Base-by-base conservation (phyloP, 2,329 filamentous ascomycete genomes). In the Pleoardoris graminearum region DNA sequence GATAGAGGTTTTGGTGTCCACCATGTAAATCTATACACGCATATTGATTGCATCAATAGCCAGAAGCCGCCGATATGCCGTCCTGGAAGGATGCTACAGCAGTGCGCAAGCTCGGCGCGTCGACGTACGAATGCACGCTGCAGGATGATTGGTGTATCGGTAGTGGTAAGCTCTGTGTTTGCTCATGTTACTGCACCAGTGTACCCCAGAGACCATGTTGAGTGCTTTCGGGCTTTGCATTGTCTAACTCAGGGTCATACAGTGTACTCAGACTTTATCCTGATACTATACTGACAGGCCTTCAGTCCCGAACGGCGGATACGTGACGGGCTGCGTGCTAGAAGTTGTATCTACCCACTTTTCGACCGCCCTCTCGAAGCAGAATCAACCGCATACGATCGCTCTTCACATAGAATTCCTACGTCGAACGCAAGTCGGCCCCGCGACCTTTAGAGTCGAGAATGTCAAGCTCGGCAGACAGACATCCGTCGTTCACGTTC, bases 241-340 rank as follows among this genome's bases (percentile, higher is more conserved):
- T n/a, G n/a, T n/a, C n/a, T n/a, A n/a, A n/a, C n/a, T n/a, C n/a
- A n/a, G n/a, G n/a, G n/a, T n/a, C n/a, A n/a, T n/a, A n/a, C n/a
- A n/a, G n/a, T n/a, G n/a, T n/a, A n/a, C n/a, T n/a, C n/a, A n/a
- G n/a, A n/a, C 25, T 27, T 5, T 27, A 10, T 27, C 6, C 10
- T n/a, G 27, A n/a, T 12, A 48, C 32, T 23, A 22, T 19, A 11
- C 37, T 38, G 42, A 43, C 50, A 50, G 53, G 8, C 55, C 48
- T 39, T 30, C 63, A 86, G 87, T 90, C 11, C 86, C 87, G 5
- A 85, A 90, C 69, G 87, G 87, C 47, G 87, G 87, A 52, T 88
- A 86, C 62, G 82, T 88, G 14, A 85, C 86, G 8, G 79, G 84
- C 0, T 77, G 82, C 43, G 79, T 90, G 55, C 78, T 87, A 55